These are phyloP conservation scores for Teunomyces lycoperdinae DNA, from an alignment of 805 yeast species.

Conservation along the genomic window DNA sequence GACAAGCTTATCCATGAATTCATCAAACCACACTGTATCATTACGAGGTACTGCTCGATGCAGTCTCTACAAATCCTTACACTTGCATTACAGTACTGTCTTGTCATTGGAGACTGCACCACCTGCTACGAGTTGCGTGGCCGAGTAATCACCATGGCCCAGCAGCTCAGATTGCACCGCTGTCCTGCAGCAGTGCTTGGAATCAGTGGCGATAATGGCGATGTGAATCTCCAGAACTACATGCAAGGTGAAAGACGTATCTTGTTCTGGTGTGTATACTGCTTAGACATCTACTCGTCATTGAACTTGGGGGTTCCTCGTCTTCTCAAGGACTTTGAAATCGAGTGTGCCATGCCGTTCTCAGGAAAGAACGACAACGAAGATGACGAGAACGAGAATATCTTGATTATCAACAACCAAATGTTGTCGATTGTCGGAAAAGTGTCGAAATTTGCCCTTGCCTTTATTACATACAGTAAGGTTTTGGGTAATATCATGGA, in stretches of 20 bases:
- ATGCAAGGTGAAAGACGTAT: constrained; percentile 84
- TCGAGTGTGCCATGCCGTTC: constrained; percentile 83
- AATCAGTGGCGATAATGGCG: constrained; percentile 33
- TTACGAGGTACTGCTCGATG: constrained; percentile 57
- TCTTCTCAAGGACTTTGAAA: constrained; percentile 72
- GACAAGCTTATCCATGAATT: constrained; percentile 62
- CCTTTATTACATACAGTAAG: constrained; percentile 66
- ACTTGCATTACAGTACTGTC: constrained; percentile 66
- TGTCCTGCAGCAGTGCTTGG: constrained; percentile 86
- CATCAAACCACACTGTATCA: constrained; percentile 54
- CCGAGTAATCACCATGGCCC: constrained; percentile 75
- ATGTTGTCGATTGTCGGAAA: constrained; percentile 65
- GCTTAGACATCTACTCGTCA: constrained; percentile 72
- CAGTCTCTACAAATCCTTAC: constrained; percentile 68
- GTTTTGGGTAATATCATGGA: constrained; percentile 73
- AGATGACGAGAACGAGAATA: constrained; percentile 48
- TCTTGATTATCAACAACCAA: constrained; percentile 57
- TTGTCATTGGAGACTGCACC: constrained; percentile 69
- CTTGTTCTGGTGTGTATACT: constrained; percentile 80
- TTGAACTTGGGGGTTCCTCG: constrained; percentile 81
- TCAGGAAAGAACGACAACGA: constrained; percentile 41
- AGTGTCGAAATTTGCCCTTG: constrained; percentile 60
- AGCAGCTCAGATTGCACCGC: constrained; percentile 78
- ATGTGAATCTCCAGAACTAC: constrained; percentile 48
- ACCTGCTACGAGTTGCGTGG: constrained; percentile 77